A percentile compares a stretch with the other conserved stretches of the same genome.
Conservation (phyloP, 139 green algal genomes). For the Nannochloris sp. region DNA sequence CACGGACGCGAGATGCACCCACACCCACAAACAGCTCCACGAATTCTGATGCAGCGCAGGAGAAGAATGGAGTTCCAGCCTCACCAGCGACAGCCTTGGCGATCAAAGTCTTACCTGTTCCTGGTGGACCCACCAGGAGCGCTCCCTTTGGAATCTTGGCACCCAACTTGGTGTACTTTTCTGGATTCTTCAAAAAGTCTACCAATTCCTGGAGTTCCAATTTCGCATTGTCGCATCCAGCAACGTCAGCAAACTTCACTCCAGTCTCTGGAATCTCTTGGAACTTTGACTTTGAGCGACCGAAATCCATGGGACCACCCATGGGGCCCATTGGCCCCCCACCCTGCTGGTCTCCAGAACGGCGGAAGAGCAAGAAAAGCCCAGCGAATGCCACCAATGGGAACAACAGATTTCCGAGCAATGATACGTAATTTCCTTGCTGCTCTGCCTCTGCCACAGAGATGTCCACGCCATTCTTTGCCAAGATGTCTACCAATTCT, state of each 20-base stretch:
- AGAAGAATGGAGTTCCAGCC: constrained; percentile 97
- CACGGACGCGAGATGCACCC: constrained; percentile 87
- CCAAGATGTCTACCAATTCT: constrained; percentile 85
- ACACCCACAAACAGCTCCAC: constrained; percentile 99
- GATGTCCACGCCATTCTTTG: constrained; percentile 86
- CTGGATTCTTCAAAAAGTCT: constrained; percentile 87
- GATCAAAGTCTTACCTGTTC: constrained; percentile 78
- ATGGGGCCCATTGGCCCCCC: constrained; percentile 49
- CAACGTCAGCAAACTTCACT: constrained; percentile 94
- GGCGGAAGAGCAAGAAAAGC: constrained; percentile 96
- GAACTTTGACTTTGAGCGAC: constrained; percentile 95
- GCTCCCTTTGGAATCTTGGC: constrained; percentile 92
- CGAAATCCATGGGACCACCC: constrained; percentile 98
- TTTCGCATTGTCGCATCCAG: constrained; percentile 92
- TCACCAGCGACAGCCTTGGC: constrained; percentile 90
- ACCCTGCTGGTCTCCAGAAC: constrained; percentile 23
- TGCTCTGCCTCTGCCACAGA: constrained; percentile 80
- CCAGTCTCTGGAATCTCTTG: constrained; percentile 98
- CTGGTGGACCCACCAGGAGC: constrained; percentile 56
- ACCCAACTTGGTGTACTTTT: constrained; percentile 86
- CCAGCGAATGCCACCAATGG: constrained; percentile 95
- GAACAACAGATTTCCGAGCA: constrained; percentile 98
- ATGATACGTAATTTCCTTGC: constrained; percentile 84
- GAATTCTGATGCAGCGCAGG: constrained; percentile 92
- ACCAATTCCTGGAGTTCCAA: constrained; percentile 97